Percentiles rank a stretch among this genome's conserved stretches.
These are phyloP conservation scores for Cucurbita ficifolia DNA, from an alignment of 306 rosid species.

Conservation along the genomic window DNA sequence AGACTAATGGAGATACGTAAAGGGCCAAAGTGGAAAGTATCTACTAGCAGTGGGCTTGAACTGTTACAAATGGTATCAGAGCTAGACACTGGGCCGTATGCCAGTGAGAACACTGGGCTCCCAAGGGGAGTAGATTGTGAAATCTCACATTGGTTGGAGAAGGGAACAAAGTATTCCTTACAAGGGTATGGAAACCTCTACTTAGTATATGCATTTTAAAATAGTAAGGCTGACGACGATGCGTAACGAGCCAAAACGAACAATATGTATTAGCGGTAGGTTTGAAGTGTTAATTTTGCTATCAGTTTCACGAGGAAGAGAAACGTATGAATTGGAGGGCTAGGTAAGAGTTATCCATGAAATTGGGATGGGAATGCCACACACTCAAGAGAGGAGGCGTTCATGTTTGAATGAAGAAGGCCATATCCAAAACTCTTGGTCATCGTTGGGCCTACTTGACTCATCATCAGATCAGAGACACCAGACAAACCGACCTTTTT, in stretches of 20 bases:
- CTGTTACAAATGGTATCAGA: no score
- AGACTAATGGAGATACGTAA: no score
- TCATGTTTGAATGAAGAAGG: background rate
- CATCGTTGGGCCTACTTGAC: constrained; percentile 5
- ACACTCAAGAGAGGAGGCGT: background rate
- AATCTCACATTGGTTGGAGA: no score
- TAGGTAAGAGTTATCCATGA: background rate
- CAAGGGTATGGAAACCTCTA: no score
- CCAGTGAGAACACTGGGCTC: no score
- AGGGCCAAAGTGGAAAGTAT: accelerated
- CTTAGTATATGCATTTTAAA: no score
- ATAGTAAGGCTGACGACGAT: no score
- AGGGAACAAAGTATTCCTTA: accelerated
- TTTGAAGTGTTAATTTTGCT: no score
- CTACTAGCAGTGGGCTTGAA: no score
- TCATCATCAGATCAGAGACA: background rate
- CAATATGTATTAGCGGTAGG: no score
- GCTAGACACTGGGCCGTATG: accelerated
- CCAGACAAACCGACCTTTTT: background rate
- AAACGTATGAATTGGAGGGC: background rate
- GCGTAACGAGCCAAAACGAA: no score
- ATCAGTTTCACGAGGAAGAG: background rate
- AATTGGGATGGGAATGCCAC: constrained; percentile 7
- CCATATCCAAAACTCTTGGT: constrained; percentile 21
- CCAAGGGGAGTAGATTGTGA: no score